These are phyloP conservation scores for Saitozyma sp. DNA, from an alignment of 768 basidiomycete species.

Conservation along the genomic window DNA sequence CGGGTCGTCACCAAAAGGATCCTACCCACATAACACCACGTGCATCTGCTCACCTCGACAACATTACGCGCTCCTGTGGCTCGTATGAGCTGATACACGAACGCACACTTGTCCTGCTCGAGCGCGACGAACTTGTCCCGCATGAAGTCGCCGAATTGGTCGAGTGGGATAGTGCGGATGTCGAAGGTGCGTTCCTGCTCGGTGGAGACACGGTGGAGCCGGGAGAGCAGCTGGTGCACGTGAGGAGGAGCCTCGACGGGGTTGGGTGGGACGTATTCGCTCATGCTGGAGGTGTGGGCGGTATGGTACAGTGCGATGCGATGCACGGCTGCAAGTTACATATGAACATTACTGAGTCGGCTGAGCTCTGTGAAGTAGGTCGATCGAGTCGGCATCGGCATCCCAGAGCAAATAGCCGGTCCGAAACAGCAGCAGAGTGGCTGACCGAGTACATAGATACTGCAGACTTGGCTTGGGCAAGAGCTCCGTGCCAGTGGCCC, in stretches of 20 bases:
- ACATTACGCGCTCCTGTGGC: constrained; percentile 27
- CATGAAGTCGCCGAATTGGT: constrained; percentile 17
- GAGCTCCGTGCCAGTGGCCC: too few species aligned
- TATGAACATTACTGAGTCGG: too few species aligned
- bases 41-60: constrained; percentile 23
- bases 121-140: constrained; percentile 32
- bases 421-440: too few species aligned
- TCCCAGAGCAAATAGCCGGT: too few species aligned
- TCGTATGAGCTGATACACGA: constrained; percentile 22
- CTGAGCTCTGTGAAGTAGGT: too few species aligned
- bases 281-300: too few species aligned
- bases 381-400: too few species aligned
- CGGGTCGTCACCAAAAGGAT: not conserved
- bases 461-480: too few species aligned
- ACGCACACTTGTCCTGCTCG: constrained; percentile 30
- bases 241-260: constrained; percentile 12
- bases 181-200: constrained; percentile 19
- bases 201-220: constrained; percentile 15
- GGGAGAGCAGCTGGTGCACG: constrained; percentile 14
- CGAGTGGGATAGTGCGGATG: constrained; percentile 5
- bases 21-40: not conserved
- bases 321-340: too few species aligned
- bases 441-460: too few species aligned
- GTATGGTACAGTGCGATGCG: too few species aligned
- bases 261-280: not conserved